Evolutionary conservation across 805 yeast genomes (phyloP).

Genomic region (Wickerhamiella spandovensis): DNA sequence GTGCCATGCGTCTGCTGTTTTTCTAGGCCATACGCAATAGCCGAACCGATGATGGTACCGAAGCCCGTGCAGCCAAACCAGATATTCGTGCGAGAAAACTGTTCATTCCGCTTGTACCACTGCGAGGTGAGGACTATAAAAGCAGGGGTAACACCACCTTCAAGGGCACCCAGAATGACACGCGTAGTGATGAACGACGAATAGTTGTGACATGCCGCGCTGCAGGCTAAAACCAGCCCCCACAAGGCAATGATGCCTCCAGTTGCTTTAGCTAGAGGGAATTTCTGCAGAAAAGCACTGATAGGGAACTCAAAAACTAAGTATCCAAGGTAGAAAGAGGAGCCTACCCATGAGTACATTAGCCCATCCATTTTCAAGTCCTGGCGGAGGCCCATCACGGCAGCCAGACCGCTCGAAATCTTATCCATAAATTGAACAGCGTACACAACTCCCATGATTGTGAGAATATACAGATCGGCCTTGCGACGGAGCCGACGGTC

Average conservation of each 20-base stretch:
- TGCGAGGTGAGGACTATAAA: constrained; percentile 43
- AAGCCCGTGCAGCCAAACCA: constrained; percentile 34
- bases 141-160: constrained; percentile 42
- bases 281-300: constrained; percentile 35
- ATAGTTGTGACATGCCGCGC: constrained; percentile 31
- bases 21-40: constrained; percentile 35
- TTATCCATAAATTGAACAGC: constrained; percentile 51
- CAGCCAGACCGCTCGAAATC: constrained; percentile 36
- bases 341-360: constrained; percentile 37
- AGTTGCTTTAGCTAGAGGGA: constrained; percentile 42
- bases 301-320: constrained; percentile 42
- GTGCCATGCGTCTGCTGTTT: not conserved
- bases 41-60: constrained; percentile 35
- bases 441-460: constrained; percentile 37
- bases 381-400: constrained; percentile 36
- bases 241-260: constrained; percentile 31
- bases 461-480: constrained; percentile 38
- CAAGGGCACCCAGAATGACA: constrained; percentile 37
- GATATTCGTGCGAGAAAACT: constrained; percentile 32
- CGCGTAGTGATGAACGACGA: constrained; percentile 35
- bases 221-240: constrained; percentile 36
- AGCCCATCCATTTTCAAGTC: constrained; percentile 35
- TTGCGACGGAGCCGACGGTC: constrained; percentile 32
- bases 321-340: constrained; percentile 53
- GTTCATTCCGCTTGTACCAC: constrained; percentile 37